phyloP scores from a whole-genome alignment of 352 stramenopile genomes.

The Pythium apleroticum region DNA sequence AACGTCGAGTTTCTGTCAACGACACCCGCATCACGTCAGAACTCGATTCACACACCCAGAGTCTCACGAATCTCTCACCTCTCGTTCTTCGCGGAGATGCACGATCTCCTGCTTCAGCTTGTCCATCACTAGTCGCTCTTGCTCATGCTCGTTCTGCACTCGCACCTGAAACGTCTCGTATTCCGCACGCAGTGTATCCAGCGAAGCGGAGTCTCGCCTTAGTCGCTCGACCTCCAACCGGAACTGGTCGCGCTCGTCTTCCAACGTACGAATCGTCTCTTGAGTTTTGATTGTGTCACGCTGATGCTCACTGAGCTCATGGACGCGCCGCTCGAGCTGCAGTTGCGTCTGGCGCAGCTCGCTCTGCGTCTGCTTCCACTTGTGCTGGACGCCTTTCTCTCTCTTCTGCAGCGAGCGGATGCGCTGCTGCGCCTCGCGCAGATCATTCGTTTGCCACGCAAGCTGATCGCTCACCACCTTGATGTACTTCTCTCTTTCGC shows the following conservation, averaged over 20 bases:
- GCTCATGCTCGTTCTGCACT: conserved; percentile 31
- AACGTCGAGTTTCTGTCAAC: conserved; percentile 46
- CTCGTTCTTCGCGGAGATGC: conserved; percentile 36
- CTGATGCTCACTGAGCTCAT: conserved; percentile 50
- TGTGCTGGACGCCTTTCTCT: conserved; percentile 39
- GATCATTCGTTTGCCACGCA: conserved; percentile 64
- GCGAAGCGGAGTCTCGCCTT: conserved; percentile 29
- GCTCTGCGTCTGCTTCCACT: conserved; percentile 44
- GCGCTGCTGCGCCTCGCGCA: conserved; percentile 56
- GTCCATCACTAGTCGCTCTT: conserved; percentile 21
- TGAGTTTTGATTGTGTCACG: conserved; percentile 30
- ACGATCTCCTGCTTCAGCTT: conserved; percentile 26
- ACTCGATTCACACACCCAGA: neutral
- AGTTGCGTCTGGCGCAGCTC: conserved; percentile 42
- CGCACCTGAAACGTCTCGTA: conserved; percentile 38
- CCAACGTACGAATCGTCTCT: conserved; percentile 20
- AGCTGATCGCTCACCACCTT: conserved; percentile 67
- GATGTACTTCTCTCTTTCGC: conserved; percentile 74
- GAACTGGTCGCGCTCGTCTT: conserved; percentile 38
- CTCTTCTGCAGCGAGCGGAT: conserved; percentile 37
- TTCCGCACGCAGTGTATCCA: conserved; percentile 43
- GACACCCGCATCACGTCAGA: neutral
- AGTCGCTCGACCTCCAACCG: conserved; percentile 37
- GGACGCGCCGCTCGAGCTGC: conserved; percentile 41
- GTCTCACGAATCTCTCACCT: neutral